Percentiles rank a stretch among this genome's conserved stretches.
These are phyloP conservation scores for Epichloe typhina DNA, from an alignment of 2,329 filamentous ascomycete species.

Conservation along the genomic window DNA sequence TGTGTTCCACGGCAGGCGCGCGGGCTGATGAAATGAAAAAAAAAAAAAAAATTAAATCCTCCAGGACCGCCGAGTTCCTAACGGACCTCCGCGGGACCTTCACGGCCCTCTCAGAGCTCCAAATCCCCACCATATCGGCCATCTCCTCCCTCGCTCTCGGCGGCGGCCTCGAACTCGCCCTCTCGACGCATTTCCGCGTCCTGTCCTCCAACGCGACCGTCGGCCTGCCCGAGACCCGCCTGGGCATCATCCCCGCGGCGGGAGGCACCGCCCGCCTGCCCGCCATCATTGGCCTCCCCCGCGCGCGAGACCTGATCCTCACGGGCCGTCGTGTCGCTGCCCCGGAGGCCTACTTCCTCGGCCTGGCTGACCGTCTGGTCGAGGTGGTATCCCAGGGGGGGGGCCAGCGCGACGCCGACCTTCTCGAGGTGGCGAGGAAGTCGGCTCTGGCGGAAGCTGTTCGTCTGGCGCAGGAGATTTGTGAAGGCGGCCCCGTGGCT, in stretches of 20 bases:
- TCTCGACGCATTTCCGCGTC: constrained; percentile 81
- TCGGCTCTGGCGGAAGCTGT: constrained; percentile 65
- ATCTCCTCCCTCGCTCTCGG: constrained; percentile 79
- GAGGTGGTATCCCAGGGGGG: constrained; percentile 50
- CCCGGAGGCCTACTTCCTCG: constrained; percentile 81
- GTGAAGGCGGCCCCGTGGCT: constrained; percentile 77
- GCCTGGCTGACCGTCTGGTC: constrained; percentile 79
- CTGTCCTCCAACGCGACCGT: constrained; percentile 67
- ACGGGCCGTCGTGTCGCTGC: constrained; percentile 78
- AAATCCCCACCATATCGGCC: constrained; percentile 80
- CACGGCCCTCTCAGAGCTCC: constrained; percentile 56
- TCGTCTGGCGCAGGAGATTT: constrained; percentile 69
- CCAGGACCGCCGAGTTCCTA: constrained; percentile 69
- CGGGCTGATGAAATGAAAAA: not conserved
- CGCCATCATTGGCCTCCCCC: constrained; percentile 59
- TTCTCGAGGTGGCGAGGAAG: constrained; percentile 47
- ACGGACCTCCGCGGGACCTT: constrained; percentile 64
- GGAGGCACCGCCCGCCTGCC: constrained; percentile 86
- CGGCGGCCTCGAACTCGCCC: constrained; percentile 83
- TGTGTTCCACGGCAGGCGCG: too few species aligned
- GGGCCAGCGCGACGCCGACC: constrained; percentile 25
- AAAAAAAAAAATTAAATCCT: not conserved
- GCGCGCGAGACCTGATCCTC: constrained; percentile 81
- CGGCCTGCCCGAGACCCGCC: constrained; percentile 77
- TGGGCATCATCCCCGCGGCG: constrained; percentile 90